Evolutionary conservation across 371 early-diverging fungal species (phyloP).

Genomic region (Entomophthora muscae): DNA sequence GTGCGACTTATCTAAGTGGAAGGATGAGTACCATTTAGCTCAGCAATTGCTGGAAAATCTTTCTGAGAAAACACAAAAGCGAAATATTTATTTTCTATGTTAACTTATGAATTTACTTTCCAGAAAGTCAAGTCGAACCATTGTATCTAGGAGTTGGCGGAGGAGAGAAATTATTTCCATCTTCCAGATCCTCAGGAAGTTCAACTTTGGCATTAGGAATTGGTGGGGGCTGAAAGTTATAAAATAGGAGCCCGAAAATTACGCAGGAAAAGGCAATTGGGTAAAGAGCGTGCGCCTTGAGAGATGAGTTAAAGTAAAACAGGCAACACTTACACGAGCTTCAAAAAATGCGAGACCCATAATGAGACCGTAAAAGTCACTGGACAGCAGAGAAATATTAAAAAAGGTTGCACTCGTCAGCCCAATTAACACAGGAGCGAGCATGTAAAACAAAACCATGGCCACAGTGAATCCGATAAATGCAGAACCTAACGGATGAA

Average conservation of each 20-base stretch:
- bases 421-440: constrained; percentile 46
- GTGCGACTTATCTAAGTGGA: too few species aligned
- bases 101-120: too few species aligned
- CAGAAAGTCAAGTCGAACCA: too few species aligned
- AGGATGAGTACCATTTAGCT: too few species aligned
- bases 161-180: too few species aligned
- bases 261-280: constrained; percentile 42
- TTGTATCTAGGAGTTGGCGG: too few species aligned
- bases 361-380: constrained; percentile 55
- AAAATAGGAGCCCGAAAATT: constrained; percentile 37
- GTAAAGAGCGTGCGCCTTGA: constrained; percentile 28
- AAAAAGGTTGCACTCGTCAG: constrained; percentile 50
- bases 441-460: constrained; percentile 45
- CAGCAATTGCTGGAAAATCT: too few species aligned
- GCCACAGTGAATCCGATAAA: constrained; percentile 37
- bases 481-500: constrained; percentile 19
- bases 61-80: too few species aligned
- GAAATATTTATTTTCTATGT: too few species aligned
- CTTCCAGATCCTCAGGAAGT: too few species aligned
- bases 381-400: constrained; percentile 55
- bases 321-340: constrained; percentile 18
- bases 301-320: neutral
- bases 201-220: neutral
- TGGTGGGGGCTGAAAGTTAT: constrained; percentile 30
- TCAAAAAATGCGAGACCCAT: constrained; percentile 47